phyloP scores from a whole-genome alignment of 176 grass and related monocot genomes.

The Elaeis guineensis region DNA sequence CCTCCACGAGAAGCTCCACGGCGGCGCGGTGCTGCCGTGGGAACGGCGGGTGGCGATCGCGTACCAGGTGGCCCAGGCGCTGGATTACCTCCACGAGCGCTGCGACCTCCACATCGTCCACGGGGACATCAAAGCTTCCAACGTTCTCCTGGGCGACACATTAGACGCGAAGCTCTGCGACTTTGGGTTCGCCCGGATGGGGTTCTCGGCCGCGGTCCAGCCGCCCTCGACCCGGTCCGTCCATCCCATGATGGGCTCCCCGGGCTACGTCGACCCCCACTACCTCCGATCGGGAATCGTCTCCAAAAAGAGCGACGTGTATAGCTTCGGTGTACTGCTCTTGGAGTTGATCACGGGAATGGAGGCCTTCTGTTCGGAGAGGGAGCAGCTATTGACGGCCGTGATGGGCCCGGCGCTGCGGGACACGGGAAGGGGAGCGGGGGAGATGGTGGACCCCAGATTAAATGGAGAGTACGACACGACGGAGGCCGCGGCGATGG shows the following conservation, averaged over 20 bases:
- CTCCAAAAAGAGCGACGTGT: slow-evolving; percentile 95
- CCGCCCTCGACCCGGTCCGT: too few relatives aligned
- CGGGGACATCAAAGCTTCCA: too few relatives aligned
- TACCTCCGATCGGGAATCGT: slow-evolving; percentile 79
- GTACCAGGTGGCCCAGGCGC: too few relatives aligned
- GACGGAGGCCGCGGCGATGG: slow-evolving; percentile 30
- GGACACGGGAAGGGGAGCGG: not conserved
- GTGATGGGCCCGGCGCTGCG: slow-evolving; percentile 38
- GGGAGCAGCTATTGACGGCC: slow-evolving; percentile 51
- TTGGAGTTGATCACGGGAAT: slow-evolving; percentile 80
- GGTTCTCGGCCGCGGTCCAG: too few relatives aligned
- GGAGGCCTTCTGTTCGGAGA: slow-evolving; percentile 63
- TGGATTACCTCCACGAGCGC: too few relatives aligned
- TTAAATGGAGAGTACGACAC: slow-evolving; percentile 35
- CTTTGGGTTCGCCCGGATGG: too few relatives aligned
- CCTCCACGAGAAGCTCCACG: slow-evolving; percentile 48
- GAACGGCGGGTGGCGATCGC: too few relatives aligned
- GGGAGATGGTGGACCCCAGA: slow-evolving; percentile 36
- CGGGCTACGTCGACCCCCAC: slow-evolving; percentile 89
- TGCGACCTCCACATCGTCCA: too few relatives aligned
- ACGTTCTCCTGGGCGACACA: too few relatives aligned
- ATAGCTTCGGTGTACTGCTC: slow-evolving; percentile 91
- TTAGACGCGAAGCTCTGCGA: too few relatives aligned
- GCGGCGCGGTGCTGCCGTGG: not conserved
- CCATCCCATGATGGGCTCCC: slow-evolving; percentile 57